These are phyloP conservation scores for Triadica sebifera DNA, from an alignment of 345 rosid species.

Conservation along the genomic window DNA sequence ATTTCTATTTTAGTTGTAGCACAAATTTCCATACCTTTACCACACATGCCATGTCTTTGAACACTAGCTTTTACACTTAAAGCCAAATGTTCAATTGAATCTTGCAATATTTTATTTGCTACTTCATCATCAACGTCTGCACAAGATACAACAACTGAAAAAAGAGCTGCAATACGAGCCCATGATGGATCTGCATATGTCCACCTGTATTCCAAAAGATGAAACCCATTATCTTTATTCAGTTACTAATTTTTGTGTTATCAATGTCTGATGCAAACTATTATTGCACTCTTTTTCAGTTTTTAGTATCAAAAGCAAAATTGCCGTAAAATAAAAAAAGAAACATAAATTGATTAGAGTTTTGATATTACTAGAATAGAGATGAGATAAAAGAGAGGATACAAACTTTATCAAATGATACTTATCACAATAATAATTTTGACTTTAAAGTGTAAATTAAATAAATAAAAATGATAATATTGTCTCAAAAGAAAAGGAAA, in stretches of 20 bases:
- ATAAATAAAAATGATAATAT: too few relatives aligned
- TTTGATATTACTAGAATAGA: too few relatives aligned
- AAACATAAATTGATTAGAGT: too few relatives aligned
- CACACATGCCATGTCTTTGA: slow-evolving; percentile 57
- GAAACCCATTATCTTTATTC: neutral
- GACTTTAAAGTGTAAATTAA: too few relatives aligned
- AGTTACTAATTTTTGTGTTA: neutral
- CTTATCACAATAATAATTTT: too few relatives aligned
- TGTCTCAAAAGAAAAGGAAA: too few relatives aligned
- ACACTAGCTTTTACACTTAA: slow-evolving; percentile 75
- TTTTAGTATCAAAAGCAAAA: too few relatives aligned
- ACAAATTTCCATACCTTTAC: slow-evolving; percentile 43
- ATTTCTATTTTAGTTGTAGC: neutral
- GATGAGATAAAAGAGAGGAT: too few relatives aligned
- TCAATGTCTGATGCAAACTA: neutral
- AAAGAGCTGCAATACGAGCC: slow-evolving; percentile 81
- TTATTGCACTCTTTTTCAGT: neutral
- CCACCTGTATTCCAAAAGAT: slow-evolving; percentile 46
- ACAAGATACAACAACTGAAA: slow-evolving; percentile 66
- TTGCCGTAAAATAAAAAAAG: too few relatives aligned
- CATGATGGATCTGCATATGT: slow-evolving; percentile 77
- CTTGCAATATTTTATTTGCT: slow-evolving; percentile 52
- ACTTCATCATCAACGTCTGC: slow-evolving; percentile 72
- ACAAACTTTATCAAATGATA: too few relatives aligned
- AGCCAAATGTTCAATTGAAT: slow-evolving; percentile 62